Base-by-base conservation (phyloP, 2,329 filamentous ascomycete species). In the Neofusicoccum ribis region DNA sequence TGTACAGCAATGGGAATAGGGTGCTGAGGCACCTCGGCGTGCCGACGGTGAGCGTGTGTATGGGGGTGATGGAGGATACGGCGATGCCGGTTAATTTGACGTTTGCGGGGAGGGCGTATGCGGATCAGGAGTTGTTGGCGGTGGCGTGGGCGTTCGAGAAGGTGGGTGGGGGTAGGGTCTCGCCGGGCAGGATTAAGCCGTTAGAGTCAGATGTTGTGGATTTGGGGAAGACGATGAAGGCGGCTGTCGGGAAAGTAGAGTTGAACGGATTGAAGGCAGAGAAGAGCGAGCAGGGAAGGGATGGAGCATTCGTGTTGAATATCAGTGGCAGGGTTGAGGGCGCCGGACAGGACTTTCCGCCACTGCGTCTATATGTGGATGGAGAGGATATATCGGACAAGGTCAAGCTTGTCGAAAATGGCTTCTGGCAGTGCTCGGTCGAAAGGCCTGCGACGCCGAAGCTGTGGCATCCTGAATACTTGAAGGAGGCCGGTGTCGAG, bases 1-100 rank as follows among this genome's bases (percentile, higher is more conserved):
- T 77, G 20, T 85, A 84, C 63, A 80, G 78, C 2, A 83, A 85
- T 65, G 83, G 83, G 1, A 84, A 84, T 59, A 71, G 81, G 1
- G 80, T 79, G 0, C 71, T 86, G 1, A 76, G 82, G 14, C 83
- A 85, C 43, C 75, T 85, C 3, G 83, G 84, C 0, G 76, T 86
- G 0, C 84, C 84, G 0, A 82, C 80, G 0, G 76, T 85, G 3
- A 81, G 76, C 0, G 80, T 84, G 0, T 78, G 81, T 0, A 85
- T 85, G 83, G 83, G 83, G 0, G 63, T 76, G 1, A 78, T 84
- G 75, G 70, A 66, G 0, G 73, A 79, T n/a, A 81, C 75, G 37
- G 67, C 69, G 0, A 83, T 85, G 78, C 83, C 83, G 0, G 74
- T 84, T 1, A 81, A 81, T 17, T 68, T 85, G 11, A 84, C 82